Evolutionary conservation across 192 early-diverging fungal species (phyloP), one percentile per base, ranked within the genome.

Genomic region (Gorgonomyces haynaldii): DNA sequence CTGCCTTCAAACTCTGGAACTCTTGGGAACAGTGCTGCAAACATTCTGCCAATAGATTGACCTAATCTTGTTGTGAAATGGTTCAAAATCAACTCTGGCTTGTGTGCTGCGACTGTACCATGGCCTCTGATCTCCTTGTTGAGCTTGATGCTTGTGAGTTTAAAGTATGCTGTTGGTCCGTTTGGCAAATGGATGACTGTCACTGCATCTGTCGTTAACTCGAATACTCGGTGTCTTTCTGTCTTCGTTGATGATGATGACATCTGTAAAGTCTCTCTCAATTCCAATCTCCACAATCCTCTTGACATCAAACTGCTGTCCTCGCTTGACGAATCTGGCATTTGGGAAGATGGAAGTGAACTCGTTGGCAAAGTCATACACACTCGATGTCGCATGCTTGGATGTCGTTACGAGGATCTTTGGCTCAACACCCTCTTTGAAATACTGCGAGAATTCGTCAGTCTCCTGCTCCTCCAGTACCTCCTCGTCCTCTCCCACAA

Each of bases 91-190:
- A 98, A 68, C 57, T 98, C 96, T 12, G 96, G 96, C 56, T 84
- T 77, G 52, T 95, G 84, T 21, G 81, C 70, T 15, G 22, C 61
- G 44, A 66, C 59, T 62, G 16, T 55, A 24, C 31, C 46, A 21
- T 49, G 46, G 4, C 32, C 32, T 26, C 36, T 49, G 52, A 98
- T 95, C 34, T 89, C 66, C 53, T 82, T 81, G 47, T 72, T 76
- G 34, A 82, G 78, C 46, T 70, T 78, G 37, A 94, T 80, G 39
- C 75, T 79, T 29, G 84, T 81, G 47, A 98, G 73, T 50, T 89
- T 88, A 70, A 95, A 98, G 45, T 98, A 83, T 17, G 92, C 92
- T 16, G 96, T 95, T 9, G 96, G 96, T 3, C 96, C 96, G 43
- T 93, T 65, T 6, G 96, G 96, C 37, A 98, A 72, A 64, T 98